Base-by-base conservation (phyloP, 1,139 yeast species). In the Pneumocystis murina region DNA sequence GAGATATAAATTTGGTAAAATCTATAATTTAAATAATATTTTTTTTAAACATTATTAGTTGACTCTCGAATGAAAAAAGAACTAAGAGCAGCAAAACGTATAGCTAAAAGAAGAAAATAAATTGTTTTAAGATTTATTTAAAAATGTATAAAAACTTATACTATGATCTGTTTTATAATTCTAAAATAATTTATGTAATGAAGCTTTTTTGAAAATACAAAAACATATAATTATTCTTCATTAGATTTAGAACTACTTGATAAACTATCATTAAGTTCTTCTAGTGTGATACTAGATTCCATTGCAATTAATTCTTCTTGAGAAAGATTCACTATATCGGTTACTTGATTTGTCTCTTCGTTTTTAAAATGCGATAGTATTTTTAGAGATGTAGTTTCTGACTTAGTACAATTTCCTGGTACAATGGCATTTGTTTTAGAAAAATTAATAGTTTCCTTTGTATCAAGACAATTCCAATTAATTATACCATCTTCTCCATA, bases 51-150 rank as follows among this genome's bases (percentile, higher is more conserved):
- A 48, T 58, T 12, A 85, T 92, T 94, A 98, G 97, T 92, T 70
- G 99, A 92, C 76, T 97, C 97, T 79, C 87, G 86, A 28, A 79
- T 90, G 86, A 92, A 94, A 87, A 92, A 92, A 75, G 99, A 92
- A 76, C 91, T 86, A 78, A 81, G 98, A 70, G 97, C 97, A 39
- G 79, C 91, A 73, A 86, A 83, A 74, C 85, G 97, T 73, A 87
- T 91, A 69, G 87, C 90, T 36, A 92, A 91, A 80, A 89, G 87
- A 78, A 80, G 84, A 71, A 84, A 81, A 73, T 38, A 62, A 62
- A 54, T 16, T 20, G 24, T 5, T 28, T 14, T 60, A 60, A 16
- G 20, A 28, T 40, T 12, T 54, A 12, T 60, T 14, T 12, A 14
- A 16, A 54, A 20, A 28, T 24, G 28, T 24, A 48, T 7, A 33